phyloP scores from a whole-genome alignment of 1,284 basidiomycete genomes.

The Cutaneotrichosporon arboriforme region DNA sequence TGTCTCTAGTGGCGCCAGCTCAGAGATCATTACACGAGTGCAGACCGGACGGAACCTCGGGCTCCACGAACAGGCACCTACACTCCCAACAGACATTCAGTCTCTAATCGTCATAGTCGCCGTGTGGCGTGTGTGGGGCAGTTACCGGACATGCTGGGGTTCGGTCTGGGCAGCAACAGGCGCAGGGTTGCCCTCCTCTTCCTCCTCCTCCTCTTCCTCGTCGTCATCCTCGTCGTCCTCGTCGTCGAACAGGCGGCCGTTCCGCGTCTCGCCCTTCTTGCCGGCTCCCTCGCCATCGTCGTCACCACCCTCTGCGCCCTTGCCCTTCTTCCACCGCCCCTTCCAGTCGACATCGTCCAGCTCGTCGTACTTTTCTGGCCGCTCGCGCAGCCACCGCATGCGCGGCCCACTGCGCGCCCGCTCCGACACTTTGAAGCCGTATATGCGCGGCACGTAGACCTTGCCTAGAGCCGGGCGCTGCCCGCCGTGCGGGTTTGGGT shows the following conservation, averaged over 20 bases:
- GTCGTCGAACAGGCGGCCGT: conserved; percentile 36
- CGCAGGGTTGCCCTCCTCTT: conserved; percentile 2
- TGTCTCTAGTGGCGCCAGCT: too few relatives aligned
- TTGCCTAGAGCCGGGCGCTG: conserved; percentile 70
- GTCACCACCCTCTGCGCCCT: not conserved
- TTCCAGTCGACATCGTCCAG: conserved; percentile 80
- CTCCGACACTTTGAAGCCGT: conserved; percentile 62
- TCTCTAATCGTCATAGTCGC: too few relatives aligned
- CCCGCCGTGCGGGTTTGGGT: conserved; percentile 73
- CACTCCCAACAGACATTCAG: too few relatives aligned
- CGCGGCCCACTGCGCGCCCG: conserved; percentile 77
- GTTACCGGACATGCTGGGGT: too few relatives aligned
- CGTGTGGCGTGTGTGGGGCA: too few relatives aligned
- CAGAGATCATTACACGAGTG: too few relatives aligned
- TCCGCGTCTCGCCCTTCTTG: conserved; percentile 11
- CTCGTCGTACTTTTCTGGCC: conserved; percentile 73
- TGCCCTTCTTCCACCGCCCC: conserved; percentile 64
- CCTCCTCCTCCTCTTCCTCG: conserved; percentile 37
- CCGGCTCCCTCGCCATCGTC: not conserved
- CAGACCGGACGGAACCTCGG: too few relatives aligned
- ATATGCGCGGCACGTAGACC: conserved; percentile 88
- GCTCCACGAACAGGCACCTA: too few relatives aligned
- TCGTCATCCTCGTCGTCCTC: conserved; percentile 30
- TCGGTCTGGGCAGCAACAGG: not conserved
- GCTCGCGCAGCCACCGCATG: conserved; percentile 89